Conservation (phyloP, 2,329 filamentous ascomycete species). For the Pestalotiopsis sp. region DNA sequence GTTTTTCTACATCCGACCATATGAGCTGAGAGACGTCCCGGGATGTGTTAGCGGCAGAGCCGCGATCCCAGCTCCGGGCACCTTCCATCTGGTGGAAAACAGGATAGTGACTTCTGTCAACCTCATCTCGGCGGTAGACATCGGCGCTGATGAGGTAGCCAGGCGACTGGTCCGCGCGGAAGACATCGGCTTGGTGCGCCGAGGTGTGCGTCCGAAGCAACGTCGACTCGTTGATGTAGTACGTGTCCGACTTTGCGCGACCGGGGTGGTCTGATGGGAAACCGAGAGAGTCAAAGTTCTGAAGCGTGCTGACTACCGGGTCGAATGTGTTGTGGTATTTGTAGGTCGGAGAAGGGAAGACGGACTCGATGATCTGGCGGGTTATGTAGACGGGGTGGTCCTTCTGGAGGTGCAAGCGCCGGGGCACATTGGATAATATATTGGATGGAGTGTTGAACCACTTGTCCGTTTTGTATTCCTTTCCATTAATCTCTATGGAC, state of each 20-base stretch:
- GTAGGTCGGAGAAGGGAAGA: slow-evolving; percentile 75
- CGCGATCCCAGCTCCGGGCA: slow-evolving; percentile 83
- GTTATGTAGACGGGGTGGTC: slow-evolving; percentile 93
- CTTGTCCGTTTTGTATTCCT: slow-evolving; percentile 67
- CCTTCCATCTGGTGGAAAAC: slow-evolving; percentile 99
- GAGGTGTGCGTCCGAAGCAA: slow-evolving; percentile 93
- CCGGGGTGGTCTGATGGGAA: slow-evolving; percentile 89
- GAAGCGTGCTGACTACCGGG: slow-evolving; percentile 79
- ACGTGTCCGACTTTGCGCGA: slow-evolving; percentile 86
- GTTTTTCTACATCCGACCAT: slow-evolving; percentile 67
- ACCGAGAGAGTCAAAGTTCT: slow-evolving; percentile 97
- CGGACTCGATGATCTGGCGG: slow-evolving; percentile 86
- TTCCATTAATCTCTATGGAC: slow-evolving; percentile 63
- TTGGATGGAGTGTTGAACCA: slow-evolving; percentile 86
- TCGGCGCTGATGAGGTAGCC: slow-evolving; percentile 93
- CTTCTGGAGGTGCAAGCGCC: slow-evolving; percentile 84
- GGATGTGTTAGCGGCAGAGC: slow-evolving; percentile 46
- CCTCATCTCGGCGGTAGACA: slow-evolving; percentile 92
- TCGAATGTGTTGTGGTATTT: slow-evolving; percentile 77
- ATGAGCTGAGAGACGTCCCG: slow-evolving; percentile 67
- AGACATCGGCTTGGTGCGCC: slow-evolving; percentile 85
- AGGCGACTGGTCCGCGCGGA: slow-evolving; percentile 70
- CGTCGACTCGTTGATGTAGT: slow-evolving; percentile 86
- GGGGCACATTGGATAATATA: slow-evolving; percentile 74
- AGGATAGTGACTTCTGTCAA: slow-evolving; percentile 94